Conservation (phyloP, 306 rosid genomes). For the Acacia melanoxylon region DNA sequence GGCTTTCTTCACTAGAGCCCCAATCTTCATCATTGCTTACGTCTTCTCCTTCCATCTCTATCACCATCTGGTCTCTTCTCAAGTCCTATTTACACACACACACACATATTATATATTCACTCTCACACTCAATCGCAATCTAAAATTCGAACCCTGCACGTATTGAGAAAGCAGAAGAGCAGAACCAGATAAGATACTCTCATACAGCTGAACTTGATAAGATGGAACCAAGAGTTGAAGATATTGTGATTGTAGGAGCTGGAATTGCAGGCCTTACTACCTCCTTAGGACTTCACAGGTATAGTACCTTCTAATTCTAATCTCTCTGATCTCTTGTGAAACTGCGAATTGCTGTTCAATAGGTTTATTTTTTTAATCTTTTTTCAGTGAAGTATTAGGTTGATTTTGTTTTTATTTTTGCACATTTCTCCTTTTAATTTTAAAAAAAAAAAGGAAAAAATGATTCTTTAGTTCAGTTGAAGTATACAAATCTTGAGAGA, state of each 20-base stretch:
- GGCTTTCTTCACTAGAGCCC: neutral
- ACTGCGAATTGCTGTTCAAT: no score
- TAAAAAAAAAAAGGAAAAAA: no score
- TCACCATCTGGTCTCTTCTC: neutral
- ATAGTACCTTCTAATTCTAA: constrained; percentile 4
- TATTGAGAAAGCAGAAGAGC: neutral
- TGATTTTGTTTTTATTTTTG: no score
- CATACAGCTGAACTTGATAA: neutral
- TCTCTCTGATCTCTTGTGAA: neutral
- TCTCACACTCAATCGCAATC: neutral
- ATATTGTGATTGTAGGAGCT: constrained; percentile 81
- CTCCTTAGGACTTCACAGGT: constrained; percentile 64
- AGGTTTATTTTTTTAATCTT: no score
- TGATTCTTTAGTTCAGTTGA: no score
- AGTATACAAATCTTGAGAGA: no score
- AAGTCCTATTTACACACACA: no score
- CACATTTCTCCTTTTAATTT: no score
- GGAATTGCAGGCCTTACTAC: constrained; percentile 81
- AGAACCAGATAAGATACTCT: neutral
- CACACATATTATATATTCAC: no score
- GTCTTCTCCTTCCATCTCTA: neutral
- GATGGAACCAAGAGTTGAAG: constrained; percentile 42
- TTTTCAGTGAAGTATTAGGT: no score
- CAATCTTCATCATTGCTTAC: neutral
- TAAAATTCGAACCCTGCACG: neutral